phyloP scores from a whole-genome alignment of 495 filamentous ascomycete species.

The Penicillium robsamsonii region DNA sequence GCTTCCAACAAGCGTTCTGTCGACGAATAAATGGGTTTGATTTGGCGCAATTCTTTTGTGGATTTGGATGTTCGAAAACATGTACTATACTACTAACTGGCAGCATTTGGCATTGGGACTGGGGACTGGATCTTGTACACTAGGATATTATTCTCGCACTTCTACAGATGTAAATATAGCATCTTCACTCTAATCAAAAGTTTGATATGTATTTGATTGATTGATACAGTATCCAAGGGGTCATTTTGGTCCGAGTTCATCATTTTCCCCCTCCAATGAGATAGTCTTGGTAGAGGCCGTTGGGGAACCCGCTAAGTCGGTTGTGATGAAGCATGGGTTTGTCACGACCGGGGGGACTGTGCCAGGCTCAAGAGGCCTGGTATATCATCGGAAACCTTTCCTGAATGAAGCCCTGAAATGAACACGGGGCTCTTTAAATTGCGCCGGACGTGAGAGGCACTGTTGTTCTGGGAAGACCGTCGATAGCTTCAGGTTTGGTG shows the following conservation, averaged over 20 bases:
- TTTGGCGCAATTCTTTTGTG: constrained; percentile 15
- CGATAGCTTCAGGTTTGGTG: neutral
- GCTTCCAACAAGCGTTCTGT: constrained; percentile 37
- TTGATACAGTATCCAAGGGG: neutral
- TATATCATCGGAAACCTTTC: too few relatives aligned
- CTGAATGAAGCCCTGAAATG: neutral
- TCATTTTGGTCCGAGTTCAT: neutral
- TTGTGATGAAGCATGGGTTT: neutral
- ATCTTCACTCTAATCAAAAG: constrained; percentile 21
- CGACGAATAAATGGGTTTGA: constrained; percentile 24
- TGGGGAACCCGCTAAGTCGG: neutral
- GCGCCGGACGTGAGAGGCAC: neutral
- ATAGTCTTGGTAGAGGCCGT: neutral
- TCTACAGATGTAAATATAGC: constrained; percentile 21
- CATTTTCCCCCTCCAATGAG: neutral
- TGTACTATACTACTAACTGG: constrained; percentile 13
- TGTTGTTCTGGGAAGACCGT: neutral
- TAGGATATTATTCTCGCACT: constrained; percentile 21
- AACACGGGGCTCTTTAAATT: neutral
- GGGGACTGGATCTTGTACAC: constrained; percentile 20
- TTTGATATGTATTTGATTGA: neutral
- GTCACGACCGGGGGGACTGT: neutral
- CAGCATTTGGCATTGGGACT: constrained; percentile 20
- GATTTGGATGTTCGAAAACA: constrained; percentile 5
- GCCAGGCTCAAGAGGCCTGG: too few relatives aligned